Evolutionary conservation across 306 rosid species (phyloP).

Genomic region (Glycine latifolia): DNA sequence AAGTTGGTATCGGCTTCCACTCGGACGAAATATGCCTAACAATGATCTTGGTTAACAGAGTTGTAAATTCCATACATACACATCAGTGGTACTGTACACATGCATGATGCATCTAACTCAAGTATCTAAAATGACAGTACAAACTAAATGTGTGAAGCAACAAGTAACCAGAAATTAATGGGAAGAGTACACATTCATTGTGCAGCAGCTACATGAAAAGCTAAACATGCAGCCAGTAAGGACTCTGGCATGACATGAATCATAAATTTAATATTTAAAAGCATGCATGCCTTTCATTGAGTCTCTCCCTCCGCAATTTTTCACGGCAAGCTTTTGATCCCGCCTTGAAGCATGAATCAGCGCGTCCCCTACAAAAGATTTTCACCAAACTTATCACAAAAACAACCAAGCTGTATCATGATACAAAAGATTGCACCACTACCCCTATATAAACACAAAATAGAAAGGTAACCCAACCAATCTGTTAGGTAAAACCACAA

Average conservation of each 20-base stretch:
- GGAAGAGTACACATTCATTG: conserved; percentile 15
- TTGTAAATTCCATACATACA: conserved; percentile 17
- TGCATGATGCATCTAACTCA: background rate
- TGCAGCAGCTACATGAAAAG: conserved; percentile 27
- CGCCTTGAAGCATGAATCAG: conserved; percentile 61
- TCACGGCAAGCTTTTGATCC: conserved; percentile 88
- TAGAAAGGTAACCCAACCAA: conserved; percentile 3
- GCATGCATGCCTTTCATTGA: conserved; percentile 82
- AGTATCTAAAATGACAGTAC: conserved; percentile 3
- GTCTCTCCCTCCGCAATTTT: conserved; percentile 82
- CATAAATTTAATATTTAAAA: conserved; percentile 6
- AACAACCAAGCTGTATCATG: background rate
- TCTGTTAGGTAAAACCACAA: background rate
- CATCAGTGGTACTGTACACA: background rate
- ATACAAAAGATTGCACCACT: conserved; percentile 18
- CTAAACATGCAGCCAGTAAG: conserved; percentile 4
- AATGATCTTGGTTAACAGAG: conserved; percentile 3
- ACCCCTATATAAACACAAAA: conserved; percentile 7
- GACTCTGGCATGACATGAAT: conserved; percentile 15
- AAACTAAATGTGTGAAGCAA: too few relatives aligned
- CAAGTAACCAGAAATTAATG: conserved; percentile 7
- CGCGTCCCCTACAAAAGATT: conserved; percentile 60
- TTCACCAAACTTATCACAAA: conserved; percentile 35
- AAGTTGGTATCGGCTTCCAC: background rate
- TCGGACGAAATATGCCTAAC: conserved; percentile 2